phyloP scores from a whole-genome alignment of 768 basidiomycete species.

The Cyclocybe aegerita region DNA sequence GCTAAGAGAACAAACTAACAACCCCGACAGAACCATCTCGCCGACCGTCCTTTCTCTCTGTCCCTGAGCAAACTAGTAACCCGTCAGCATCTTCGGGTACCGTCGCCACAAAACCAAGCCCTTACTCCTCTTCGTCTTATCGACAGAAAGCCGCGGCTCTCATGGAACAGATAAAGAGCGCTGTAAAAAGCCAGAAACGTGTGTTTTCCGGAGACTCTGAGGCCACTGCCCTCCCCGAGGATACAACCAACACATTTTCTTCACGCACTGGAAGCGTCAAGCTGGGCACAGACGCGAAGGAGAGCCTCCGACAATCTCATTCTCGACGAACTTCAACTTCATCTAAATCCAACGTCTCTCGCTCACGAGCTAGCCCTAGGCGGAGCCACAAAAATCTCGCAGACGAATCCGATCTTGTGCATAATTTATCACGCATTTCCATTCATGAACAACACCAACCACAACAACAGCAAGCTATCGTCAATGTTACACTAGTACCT shows the following conservation, averaged over 20 bases:
- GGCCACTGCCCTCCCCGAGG: constrained; percentile 32
- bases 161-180: constrained; percentile 84
- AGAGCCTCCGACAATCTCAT: constrained; percentile 29
- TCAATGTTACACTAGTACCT: constrained; percentile 22
- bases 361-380: constrained; percentile 22
- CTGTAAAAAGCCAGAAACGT: constrained; percentile 74
- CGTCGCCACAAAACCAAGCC: constrained; percentile 29
- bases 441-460: constrained; percentile 19
- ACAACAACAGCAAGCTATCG: constrained; percentile 3
- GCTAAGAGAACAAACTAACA: neutral
- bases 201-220: constrained; percentile 70
- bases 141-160: constrained; percentile 75
- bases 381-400: constrained; percentile 16
- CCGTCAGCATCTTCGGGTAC: constrained; percentile 29
- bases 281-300: constrained; percentile 18
- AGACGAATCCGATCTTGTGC: constrained; percentile 20
- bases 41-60: constrained; percentile 30
- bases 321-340: constrained; percentile 31
- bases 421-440: constrained; percentile 24
- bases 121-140: constrained; percentile 66
- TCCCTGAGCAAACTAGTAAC: constrained; percentile 27
- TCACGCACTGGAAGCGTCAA: constrained; percentile 16
- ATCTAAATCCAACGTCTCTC: constrained; percentile 26
- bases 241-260: constrained; percentile 20
- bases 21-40: constrained; percentile 25